Base-by-base conservation (phyloP, 1,284 basidiomycete genomes). In the Jaminaea rosea region DNA sequence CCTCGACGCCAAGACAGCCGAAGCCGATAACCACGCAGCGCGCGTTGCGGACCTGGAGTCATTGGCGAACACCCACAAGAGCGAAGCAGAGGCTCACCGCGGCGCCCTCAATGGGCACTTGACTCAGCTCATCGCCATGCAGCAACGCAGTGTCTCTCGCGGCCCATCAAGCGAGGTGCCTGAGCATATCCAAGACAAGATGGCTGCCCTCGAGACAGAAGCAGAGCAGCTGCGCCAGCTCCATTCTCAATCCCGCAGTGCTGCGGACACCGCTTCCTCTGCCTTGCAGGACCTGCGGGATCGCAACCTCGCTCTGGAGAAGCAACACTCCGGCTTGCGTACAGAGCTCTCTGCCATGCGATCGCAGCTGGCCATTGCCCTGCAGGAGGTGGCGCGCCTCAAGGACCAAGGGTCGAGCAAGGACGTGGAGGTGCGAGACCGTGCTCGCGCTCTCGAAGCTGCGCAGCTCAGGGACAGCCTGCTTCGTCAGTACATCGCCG, bases 401-500 rank as follows among this genome's bases (percentile, higher is more conserved):
- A 84, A 83, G 47, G 66, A 72, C 36, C 46, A 57, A 8, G 49
- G 59, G 19, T 53, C 44, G 36, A 45, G 50, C 31, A 63, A 62
- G 69, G 90, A 96, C 53, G 73, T 78, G 8, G 82, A 85, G 55
- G 75, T 88, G 39, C 79, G 78, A 36, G 84, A 86, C 50, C 83
- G 82, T 65, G 72, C 79, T 47, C 83, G 84, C 69, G 82, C 85
- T 42, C 79, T 83, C 1, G 80, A 85, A 4, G 87, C 90, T 52
- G 79, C 84, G 0, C 82, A 83, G 56, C 79, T 92, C 56, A 87
- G 88, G 60, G 77, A 88, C 56, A 81, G 80, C 29, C 84, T 90
- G 78, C 79, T 98, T 56, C 84, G 88, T 51, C 87, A 84, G 67
- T 85, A 94, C 69, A 81, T 97, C 49, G 82, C 84, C 37, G 94